Evolutionary conservation across 768 basidiomycete genomes (phyloP).

Genomic region (Hebeloma cylindrosporum): DNA sequence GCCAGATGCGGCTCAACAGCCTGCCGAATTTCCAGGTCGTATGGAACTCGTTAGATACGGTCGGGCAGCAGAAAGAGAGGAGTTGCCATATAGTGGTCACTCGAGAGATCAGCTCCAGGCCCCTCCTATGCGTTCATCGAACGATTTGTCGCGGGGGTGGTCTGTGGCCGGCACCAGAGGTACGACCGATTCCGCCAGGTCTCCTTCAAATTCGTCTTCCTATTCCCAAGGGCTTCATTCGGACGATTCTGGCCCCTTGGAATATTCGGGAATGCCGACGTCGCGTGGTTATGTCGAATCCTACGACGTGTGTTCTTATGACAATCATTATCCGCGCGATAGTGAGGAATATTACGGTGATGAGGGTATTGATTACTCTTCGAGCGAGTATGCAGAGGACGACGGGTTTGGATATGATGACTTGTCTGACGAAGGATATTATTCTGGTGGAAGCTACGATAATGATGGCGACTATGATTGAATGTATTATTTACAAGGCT

Average conservation of each 20-base stretch:
- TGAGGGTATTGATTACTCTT: slow-evolving; percentile 22
- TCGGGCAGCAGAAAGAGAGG: slow-evolving; percentile 11
- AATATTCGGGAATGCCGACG: slow-evolving; percentile 4
- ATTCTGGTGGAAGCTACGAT: slow-evolving; percentile 14
- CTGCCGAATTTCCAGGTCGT: slow-evolving; percentile 8
- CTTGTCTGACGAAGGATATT: slow-evolving; percentile 18
- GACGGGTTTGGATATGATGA: slow-evolving; percentile 16
- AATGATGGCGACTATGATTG: slow-evolving; percentile 10
- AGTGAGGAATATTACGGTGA: slow-evolving; percentile 23
- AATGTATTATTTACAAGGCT: neutral
- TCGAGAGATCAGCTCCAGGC: slow-evolving; percentile 1
- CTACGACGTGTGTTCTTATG: slow-evolving; percentile 8
- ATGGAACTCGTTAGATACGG: slow-evolving; percentile 19
- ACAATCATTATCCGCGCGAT: slow-evolving; percentile 21
- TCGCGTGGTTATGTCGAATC: slow-evolving; percentile 19
- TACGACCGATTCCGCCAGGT: slow-evolving; percentile 6
- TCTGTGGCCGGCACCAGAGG: slow-evolving; percentile 13
- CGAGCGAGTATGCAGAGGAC: slow-evolving; percentile 19
- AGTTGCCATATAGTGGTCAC: slow-evolving; percentile 2
- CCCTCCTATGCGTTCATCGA: slow-evolving; percentile 1
- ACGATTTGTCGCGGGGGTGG: slow-evolving; percentile 9
- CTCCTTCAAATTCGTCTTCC: slow-evolving; percentile 13
- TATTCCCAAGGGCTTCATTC: slow-evolving; percentile 3
- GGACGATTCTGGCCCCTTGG: neutral
- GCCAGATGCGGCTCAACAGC: neutral